Conservation (phyloP, 805 yeast genomes). For the Metschnikowia colocasiae region DNA sequence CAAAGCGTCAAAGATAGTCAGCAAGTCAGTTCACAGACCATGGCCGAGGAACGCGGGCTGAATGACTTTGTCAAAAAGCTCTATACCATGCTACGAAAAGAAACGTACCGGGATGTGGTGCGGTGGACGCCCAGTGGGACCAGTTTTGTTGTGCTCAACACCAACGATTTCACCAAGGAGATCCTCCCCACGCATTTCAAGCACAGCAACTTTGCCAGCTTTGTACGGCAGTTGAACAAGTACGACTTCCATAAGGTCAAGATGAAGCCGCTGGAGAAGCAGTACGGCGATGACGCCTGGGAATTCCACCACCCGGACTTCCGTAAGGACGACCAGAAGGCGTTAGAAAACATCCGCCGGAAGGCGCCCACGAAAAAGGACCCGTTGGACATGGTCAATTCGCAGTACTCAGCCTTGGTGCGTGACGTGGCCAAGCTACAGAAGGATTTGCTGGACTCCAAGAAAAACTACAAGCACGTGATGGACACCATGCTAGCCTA, state of each 20-base stretch:
- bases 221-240: conserved; percentile 92
- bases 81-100: conserved; percentile 81
- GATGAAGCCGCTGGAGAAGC: conserved; percentile 58
- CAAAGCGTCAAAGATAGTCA: too few relatives aligned
- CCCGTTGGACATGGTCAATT: conserved; percentile 7
- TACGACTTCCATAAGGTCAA: conserved; percentile 97
- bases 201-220: conserved; percentile 90
- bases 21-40: too few relatives aligned
- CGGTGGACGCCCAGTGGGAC: conserved; percentile 86
- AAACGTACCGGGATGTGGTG: conserved; percentile 69
- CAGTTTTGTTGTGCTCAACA: conserved; percentile 83
- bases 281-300: conserved; percentile 77
- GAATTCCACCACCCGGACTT: conserved; percentile 93
- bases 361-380: conserved; percentile 64
- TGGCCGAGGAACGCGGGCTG: conserved; percentile 27
- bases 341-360: conserved; percentile 81
- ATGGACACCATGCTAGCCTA: conserved; percentile 58
- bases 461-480: conserved; percentile 58
- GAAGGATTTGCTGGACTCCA: conserved; percentile 30
- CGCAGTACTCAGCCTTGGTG: conserved; percentile 22
- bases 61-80: conserved; percentile 77
- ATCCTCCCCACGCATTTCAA: conserved; percentile 91
- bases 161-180: conserved; percentile 83
- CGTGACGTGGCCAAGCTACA: conserved; percentile 33
- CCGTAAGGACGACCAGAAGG: conserved; percentile 67